A percentile compares a stretch with the other conserved stretches of the same genome.
Conservation (phyloP, 768 basidiomycete species). For the Macrolepiota dolichaula region DNA sequence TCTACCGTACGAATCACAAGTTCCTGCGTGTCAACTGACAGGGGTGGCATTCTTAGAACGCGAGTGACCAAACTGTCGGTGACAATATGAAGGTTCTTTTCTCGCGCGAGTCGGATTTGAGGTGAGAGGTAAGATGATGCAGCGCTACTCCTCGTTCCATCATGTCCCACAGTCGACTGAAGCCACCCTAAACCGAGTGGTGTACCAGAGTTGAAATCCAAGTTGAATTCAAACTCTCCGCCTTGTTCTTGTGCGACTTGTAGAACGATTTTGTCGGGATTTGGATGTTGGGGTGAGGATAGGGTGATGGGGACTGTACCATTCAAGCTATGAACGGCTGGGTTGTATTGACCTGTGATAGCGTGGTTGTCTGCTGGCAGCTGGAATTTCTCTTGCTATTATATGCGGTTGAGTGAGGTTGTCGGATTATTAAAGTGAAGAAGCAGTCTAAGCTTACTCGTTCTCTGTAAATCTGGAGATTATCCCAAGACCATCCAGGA, state of each 20-base stretch:
- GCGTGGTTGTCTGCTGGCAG: slow-evolving; percentile 27
- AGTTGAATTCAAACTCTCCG: slow-evolving; percentile 11
- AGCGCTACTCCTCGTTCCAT: slow-evolving; percentile 12
- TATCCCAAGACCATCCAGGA: slow-evolving; percentile 29
- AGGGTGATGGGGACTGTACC: slow-evolving; percentile 25
- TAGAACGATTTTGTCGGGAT: slow-evolving; percentile 24
- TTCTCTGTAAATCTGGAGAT: slow-evolving; percentile 22
- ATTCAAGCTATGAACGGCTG: slow-evolving; percentile 23
- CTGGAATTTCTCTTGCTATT: slow-evolving; percentile 22
- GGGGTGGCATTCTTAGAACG: background rate
- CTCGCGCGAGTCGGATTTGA: background rate
- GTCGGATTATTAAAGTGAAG: too few relatives aligned
- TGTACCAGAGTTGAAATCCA: slow-evolving; percentile 13
- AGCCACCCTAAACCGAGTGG: slow-evolving; percentile 13
- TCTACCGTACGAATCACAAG: slow-evolving; percentile 10
- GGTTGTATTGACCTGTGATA: slow-evolving; percentile 27
- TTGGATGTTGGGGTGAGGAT: slow-evolving; percentile 19
- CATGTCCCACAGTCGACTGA: slow-evolving; percentile 12
- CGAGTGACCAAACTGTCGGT: slow-evolving; percentile 10
- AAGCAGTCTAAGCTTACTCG: slow-evolving; percentile 16
- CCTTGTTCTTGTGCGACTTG: slow-evolving; percentile 26
- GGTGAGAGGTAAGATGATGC: slow-evolving; percentile 11
- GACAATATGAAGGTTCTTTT: slow-evolving; percentile 12
- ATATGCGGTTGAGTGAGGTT: background rate
- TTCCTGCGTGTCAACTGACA: background rate